phyloP scores from a whole-genome alignment of 805 yeast species.

The Schwanniomyces polymorphus region DNA sequence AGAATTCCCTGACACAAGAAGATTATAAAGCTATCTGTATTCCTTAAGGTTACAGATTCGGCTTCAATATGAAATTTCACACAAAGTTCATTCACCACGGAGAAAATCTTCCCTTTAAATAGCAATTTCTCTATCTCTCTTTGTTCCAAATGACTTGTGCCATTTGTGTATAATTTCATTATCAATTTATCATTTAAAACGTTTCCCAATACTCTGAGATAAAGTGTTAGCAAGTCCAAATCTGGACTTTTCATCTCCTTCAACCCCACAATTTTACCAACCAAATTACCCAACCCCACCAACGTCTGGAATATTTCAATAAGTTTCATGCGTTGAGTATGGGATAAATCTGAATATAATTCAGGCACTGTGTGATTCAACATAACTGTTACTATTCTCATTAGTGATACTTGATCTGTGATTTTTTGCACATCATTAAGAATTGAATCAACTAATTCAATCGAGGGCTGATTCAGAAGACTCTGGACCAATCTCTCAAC shows the following conservation, averaged over 20 bases:
- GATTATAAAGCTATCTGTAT: background rate
- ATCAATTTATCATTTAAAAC: conserved; percentile 6
- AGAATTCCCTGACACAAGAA: background rate
- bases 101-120: conserved; percentile 30
- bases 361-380: conserved; percentile 36
- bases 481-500: conserved; percentile 2
- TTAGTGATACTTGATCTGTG: conserved; percentile 1
- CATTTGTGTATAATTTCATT: background rate
- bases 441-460: conserved; percentile 5
- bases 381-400: conserved; percentile 18
- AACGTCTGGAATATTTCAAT: conserved; percentile 19
- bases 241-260: conserved; percentile 1
- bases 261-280: conserved; percentile 12
- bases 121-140: conserved; percentile 39
- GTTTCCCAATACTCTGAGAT: conserved; percentile 2
- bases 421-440: conserved; percentile 1
- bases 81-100: conserved; percentile 23
- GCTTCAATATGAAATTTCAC: conserved; percentile 5
- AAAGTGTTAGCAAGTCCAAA: background rate
- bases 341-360: conserved; percentile 19
- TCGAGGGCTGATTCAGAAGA: conserved; percentile 10
- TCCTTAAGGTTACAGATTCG: background rate
- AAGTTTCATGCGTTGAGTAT: conserved; percentile 7
- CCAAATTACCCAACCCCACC: conserved; percentile 32
- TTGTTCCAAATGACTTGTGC: conserved; percentile 7